Evolutionary conservation across 2,329 filamentous ascomycete species (phyloP).

Genomic region (Cordyceps cicadae): DNA sequence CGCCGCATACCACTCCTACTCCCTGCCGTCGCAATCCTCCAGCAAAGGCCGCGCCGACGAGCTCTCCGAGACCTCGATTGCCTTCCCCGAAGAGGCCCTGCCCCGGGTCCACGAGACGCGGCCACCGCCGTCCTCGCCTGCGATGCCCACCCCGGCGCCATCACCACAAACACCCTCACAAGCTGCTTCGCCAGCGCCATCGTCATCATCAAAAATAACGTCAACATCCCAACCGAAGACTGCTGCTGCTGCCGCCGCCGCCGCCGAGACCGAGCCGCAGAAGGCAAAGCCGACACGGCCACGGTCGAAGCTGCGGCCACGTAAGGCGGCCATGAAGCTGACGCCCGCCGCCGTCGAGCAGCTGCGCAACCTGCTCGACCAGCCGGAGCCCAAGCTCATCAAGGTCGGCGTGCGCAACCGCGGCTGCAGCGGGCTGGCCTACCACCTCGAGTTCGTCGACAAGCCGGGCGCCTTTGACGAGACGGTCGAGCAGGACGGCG

Average conservation of each 20-base stretch:
- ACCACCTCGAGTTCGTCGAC: slow-evolving; percentile 91
- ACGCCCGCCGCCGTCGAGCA: slow-evolving; percentile 74
- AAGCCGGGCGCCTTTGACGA: slow-evolving; percentile 85
- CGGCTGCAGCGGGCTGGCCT: slow-evolving; percentile 87
- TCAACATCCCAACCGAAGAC: slow-evolving; percentile 5
- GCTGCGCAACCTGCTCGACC: slow-evolving; percentile 65
- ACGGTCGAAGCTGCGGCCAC: slow-evolving; percentile 41
- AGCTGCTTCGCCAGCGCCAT: background rate
- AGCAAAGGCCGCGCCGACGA: slow-evolving; percentile 34
- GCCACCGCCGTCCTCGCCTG: slow-evolving; percentile 27
- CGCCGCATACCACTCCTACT: slow-evolving; percentile 43
- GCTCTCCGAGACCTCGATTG: slow-evolving; percentile 39
- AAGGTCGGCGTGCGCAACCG: slow-evolving; percentile 89
- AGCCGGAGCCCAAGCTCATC: slow-evolving; percentile 86
- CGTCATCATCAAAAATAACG: slow-evolving; percentile 2
- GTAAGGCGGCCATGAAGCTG: slow-evolving; percentile 87
- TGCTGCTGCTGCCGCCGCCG: slow-evolving; percentile 28
- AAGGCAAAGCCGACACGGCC: slow-evolving; percentile 45
- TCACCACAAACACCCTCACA: slow-evolving; percentile 9
- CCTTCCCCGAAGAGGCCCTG: slow-evolving; percentile 33
- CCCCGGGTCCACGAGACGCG: slow-evolving; percentile 46
- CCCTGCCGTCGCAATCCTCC: slow-evolving; percentile 35
- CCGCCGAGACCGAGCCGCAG: slow-evolving; percentile 59
- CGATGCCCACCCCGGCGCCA: slow-evolving; percentile 15
- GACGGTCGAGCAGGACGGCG: slow-evolving; percentile 87